Conservation (phyloP, 768 basidiomycete genomes). For the Mycena albidolilacea region DNA sequence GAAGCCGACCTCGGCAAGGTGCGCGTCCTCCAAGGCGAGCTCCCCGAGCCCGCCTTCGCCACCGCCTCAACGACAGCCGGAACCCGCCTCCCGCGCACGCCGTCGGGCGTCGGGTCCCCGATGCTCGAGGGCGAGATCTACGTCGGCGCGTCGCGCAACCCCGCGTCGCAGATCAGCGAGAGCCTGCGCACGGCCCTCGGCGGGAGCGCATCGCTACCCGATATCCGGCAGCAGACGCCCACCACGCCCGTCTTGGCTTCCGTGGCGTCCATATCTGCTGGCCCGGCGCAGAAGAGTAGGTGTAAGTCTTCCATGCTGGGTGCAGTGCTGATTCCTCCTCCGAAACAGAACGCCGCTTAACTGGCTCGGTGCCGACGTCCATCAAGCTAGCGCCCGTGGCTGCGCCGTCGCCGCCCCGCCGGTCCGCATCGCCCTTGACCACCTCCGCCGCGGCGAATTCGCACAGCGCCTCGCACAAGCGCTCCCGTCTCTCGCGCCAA, state of each 20-base stretch:
- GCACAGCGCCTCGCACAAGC: slow-evolving; percentile 49
- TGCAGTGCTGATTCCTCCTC: slow-evolving; percentile 10
- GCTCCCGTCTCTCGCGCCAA: slow-evolving; percentile 65
- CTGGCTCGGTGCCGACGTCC: slow-evolving; percentile 53
- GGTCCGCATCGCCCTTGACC: slow-evolving; percentile 62
- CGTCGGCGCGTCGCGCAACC: slow-evolving; percentile 38
- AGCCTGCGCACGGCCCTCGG: slow-evolving; percentile 58
- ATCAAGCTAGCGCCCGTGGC: slow-evolving; percentile 58
- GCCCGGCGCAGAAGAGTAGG: slow-evolving; percentile 60
- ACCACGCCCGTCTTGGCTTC: slow-evolving; percentile 42
- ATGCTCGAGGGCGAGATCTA: slow-evolving; percentile 28
- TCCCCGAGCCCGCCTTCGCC: slow-evolving; percentile 45
- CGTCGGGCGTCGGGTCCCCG: slow-evolving; percentile 27
- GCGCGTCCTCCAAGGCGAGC: slow-evolving; percentile 63
- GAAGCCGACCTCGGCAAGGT: slow-evolving; percentile 66
- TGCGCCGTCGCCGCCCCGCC: slow-evolving; percentile 53
- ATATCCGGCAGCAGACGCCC: slow-evolving; percentile 44
- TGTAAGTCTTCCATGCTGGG: slow-evolving; percentile 7
- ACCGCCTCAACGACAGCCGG: slow-evolving; percentile 11
- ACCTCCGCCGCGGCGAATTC: slow-evolving; percentile 46
- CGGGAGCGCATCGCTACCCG: slow-evolving; percentile 49
- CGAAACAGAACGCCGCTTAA: slow-evolving; percentile 56
- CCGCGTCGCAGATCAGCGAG: slow-evolving; percentile 60
- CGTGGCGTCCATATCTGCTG: slow-evolving; percentile 37
- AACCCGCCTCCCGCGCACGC: slow-evolving; percentile 40